A percentile compares a stretch with the other conserved stretches of the same genome.
These are phyloP conservation scores for Solanum appendiculatum DNA, from an alignment of 257 asterid genomes.

Conservation along the genomic window DNA sequence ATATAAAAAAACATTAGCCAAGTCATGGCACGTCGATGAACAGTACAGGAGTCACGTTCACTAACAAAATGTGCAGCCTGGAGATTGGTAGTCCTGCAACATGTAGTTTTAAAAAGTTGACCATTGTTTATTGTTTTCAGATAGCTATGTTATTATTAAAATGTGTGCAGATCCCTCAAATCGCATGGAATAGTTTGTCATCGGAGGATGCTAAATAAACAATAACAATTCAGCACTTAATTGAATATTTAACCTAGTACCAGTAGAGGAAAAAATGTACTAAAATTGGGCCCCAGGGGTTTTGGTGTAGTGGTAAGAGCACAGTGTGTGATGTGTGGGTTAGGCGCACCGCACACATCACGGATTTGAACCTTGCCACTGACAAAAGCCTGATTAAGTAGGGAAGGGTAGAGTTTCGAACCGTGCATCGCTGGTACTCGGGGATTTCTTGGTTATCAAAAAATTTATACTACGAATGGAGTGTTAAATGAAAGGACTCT, in stretches of 20 bases:
- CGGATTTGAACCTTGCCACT: neutral
- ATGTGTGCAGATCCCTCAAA: neutral
- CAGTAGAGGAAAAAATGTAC: neutral
- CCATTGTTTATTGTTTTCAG: neutral
- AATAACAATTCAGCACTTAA: neutral
- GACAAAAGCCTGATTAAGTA: neutral
- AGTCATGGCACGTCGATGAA: neutral
- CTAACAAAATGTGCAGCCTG: neutral
- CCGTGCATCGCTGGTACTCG: neutral
- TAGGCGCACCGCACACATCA: neutral
- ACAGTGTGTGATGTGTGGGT: neutral
- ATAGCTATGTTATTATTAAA: neutral
- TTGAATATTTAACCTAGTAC: neutral
- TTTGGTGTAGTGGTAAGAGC: too few relatives aligned
- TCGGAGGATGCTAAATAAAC: neutral
- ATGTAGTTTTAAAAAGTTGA: neutral
- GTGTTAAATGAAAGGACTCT: neutral
- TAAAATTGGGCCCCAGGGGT: neutral
- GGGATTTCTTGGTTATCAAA: neutral
- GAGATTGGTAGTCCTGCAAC: neutral
- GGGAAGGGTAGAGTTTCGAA: neutral
- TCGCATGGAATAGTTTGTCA: neutral
- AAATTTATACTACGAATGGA: neutral
- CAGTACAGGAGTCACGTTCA: neutral
- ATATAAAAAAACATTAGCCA: neutral